These are phyloP conservation scores for Tranzscheliella williamsii DNA, from an alignment of 1,284 basidiomycete species.

Conservation along the genomic window DNA sequence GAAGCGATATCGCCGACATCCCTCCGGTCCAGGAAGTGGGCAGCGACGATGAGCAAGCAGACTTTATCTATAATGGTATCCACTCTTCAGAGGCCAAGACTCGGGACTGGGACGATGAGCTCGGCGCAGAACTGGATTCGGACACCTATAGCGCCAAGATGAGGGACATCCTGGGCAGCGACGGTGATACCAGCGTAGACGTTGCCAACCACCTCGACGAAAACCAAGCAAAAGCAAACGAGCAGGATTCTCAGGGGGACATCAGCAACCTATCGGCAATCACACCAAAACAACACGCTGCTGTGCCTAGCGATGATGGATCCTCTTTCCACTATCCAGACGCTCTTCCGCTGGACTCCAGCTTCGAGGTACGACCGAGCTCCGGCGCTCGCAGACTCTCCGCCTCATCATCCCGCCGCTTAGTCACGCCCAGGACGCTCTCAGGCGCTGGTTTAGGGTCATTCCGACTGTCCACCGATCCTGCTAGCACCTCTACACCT, in stretches of 20 bases:
- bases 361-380: constrained; percentile 25
- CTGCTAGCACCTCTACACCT: constrained; percentile 15
- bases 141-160: constrained; percentile 38
- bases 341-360: constrained; percentile 21
- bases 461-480: constrained; percentile 9
- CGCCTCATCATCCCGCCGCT: constrained; percentile 14
- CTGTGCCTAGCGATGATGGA: no score
- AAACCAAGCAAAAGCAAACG: no score
- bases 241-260: no score
- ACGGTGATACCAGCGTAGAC: constrained; percentile 13
- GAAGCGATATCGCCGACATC: background rate
- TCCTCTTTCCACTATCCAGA: constrained; percentile 23
- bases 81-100: constrained; percentile 61
- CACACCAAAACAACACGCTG: no score
- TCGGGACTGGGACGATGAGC: constrained; percentile 13
- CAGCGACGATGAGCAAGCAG: constrained; percentile 66
- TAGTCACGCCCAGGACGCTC: constrained; percentile 25
- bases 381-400: background rate
- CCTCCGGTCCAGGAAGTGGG: background rate
- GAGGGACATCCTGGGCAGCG: constrained; percentile 46
- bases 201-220: constrained; percentile 1
- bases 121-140: constrained; percentile 12
- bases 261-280: no score
- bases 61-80: constrained; percentile 73
- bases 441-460: constrained; percentile 19